Base-by-base conservation (phyloP, 768 basidiomycete genomes). In the Collybia nuda region DNA sequence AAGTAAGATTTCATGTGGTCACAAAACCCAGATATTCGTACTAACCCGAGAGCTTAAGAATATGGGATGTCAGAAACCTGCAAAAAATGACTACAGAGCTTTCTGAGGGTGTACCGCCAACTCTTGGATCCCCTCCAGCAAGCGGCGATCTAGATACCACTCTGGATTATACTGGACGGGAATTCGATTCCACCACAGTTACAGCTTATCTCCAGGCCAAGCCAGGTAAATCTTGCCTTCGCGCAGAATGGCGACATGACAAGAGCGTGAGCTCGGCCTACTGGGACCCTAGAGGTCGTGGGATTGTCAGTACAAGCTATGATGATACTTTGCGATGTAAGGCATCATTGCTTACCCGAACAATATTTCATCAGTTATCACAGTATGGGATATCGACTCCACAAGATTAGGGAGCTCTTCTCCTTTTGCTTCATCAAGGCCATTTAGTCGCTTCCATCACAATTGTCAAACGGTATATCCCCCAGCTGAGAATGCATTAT, bases 241-340 rank as follows among this genome's bases (percentile, higher is more conserved):
- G 87, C 4, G 86, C 74, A 2, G 82, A 86, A 58, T 86, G 79
- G 75, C 64, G 63, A 12, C 91, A 93, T 60, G 77, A 80, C 50
- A 88, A 89, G 63, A 87, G 88, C 14, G 88, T 83, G 40, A 92
- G 85, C 54, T 84, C 91, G 14, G 91, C 88, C 0, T 92, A 86
- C 57, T 93, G 91, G 91, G 90, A 93, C 65, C 81, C 90, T 2
- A 74, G 85, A 50, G 91, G 91, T 2, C 79, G 87, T 22, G 75
- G 80, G 45, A 84, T 93, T 52, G 84, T 93, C 42, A 91, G 88
- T 64, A 93, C 91, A 4, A 85, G 85, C 62, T 93, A 93, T 56
- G 91, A 93, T 56, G 85, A 93, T 67, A 79, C 77, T 2, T 55
- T 93, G 29, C 75, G 88, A 58, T 58, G 91, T 92, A 60, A 58